Percentiles rank a stretch among this genome's conserved stretches.
Conservation (phyloP, 2,329 filamentous ascomycete species). For the Xylariomycetidae sp. region DNA sequence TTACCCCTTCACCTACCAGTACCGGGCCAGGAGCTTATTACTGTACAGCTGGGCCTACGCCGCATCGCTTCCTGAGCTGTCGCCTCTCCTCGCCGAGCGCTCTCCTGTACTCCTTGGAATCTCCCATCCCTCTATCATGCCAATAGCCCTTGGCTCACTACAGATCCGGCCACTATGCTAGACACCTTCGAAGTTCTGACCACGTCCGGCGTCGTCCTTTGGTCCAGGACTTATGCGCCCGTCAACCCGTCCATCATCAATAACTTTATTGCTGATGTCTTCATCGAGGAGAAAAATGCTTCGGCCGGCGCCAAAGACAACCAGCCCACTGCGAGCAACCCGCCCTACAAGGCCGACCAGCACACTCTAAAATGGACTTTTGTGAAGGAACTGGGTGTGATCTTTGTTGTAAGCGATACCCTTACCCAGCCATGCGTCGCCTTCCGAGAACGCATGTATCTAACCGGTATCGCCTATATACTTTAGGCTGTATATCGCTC, state of each 20-base stretch:
- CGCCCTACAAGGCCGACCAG: constrained; percentile 81
- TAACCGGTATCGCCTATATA: constrained; percentile 9
- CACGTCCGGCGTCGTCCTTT: constrained; percentile 92
- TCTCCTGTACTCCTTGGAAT: too few species aligned
- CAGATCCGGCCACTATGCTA: constrained; percentile 70
- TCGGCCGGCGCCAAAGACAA: constrained; percentile 54
- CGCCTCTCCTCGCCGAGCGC: too few species aligned
- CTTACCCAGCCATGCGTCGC: constrained; percentile 2
- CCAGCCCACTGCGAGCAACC: constrained; percentile 55
- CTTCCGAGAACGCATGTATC: background rate
- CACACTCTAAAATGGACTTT: constrained; percentile 93
- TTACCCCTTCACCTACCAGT: too few species aligned
- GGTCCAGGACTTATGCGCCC: constrained; percentile 80
- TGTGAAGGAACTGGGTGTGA: constrained; percentile 85
- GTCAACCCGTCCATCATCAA: constrained; percentile 83
- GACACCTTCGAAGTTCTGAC: constrained; percentile 96
- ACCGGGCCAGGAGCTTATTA: too few species aligned
- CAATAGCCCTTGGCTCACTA: too few species aligned
- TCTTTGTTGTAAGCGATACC: constrained; percentile 85
- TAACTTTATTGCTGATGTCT: constrained; percentile 90
- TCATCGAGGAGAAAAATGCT: constrained; percentile 86
- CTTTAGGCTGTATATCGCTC: constrained; percentile 89
- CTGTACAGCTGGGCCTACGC: too few species aligned
- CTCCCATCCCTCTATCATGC: too few species aligned
- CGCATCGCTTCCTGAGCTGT: too few species aligned